These are phyloP conservation scores for Dissophora ornata DNA, from an alignment of 192 early-diverging fungal genomes.

Conservation along the genomic window DNA sequence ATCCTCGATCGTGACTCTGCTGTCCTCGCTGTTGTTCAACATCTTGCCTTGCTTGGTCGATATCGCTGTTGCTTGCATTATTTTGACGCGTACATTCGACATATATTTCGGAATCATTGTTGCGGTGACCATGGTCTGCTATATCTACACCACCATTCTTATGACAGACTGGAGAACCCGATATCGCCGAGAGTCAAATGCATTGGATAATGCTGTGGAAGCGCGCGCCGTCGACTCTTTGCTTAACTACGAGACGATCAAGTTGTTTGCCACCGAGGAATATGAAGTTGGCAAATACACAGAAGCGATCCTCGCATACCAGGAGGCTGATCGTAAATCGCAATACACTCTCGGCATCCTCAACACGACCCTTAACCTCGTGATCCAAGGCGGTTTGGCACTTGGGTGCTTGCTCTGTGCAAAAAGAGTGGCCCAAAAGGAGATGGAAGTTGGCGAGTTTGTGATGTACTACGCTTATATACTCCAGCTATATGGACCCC, in stretches of 20 bases:
- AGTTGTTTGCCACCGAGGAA: constrained; percentile 63
- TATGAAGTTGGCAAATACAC: constrained; percentile 70
- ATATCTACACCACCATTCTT: constrained; percentile 79
- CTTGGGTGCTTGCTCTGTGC: constrained; percentile 83
- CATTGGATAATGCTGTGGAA: constrained; percentile 81
- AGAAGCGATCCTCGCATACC: constrained; percentile 77
- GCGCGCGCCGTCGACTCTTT: constrained; percentile 90
- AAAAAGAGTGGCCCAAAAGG: constrained; percentile 75
- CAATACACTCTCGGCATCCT: constrained; percentile 78
- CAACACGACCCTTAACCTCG: constrained; percentile 83
- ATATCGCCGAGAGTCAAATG: constrained; percentile 79
- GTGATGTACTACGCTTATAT: constrained; percentile 97
- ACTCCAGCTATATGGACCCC: constrained; percentile 94
- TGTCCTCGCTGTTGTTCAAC: constrained; percentile 89
- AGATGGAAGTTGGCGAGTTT: constrained; percentile 92
- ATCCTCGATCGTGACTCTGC: constrained; percentile 76
- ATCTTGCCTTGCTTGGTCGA: constrained; percentile 89
- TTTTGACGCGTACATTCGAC: constrained; percentile 77
- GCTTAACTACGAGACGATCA: constrained; percentile 97
- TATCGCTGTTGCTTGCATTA: constrained; percentile 81
- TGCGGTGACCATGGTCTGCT: constrained; percentile 85
- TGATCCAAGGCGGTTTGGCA: constrained; percentile 83
- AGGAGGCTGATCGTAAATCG: constrained; percentile 81
- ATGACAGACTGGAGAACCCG: constrained; percentile 88
- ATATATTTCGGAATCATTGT: constrained; percentile 83